Evolutionary conservation across 768 basidiomycete species (phyloP).

Genomic region (Lactarius indigo): DNA sequence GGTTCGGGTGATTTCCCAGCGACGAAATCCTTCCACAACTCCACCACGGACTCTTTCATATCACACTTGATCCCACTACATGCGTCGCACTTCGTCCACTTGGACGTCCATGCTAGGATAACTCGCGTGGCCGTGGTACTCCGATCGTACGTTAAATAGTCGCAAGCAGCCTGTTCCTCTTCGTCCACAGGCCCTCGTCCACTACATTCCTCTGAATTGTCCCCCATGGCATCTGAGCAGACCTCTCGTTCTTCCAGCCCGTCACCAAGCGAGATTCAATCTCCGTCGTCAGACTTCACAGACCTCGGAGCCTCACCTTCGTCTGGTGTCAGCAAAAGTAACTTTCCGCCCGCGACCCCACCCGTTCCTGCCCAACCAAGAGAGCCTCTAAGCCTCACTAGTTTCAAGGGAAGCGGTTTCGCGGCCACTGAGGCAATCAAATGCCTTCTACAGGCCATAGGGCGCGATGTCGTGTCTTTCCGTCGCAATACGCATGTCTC

Average conservation of each 20-base stretch:
- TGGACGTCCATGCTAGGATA: neutral
- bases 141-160: slow-evolving; percentile 8
- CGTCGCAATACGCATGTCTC: slow-evolving; percentile 26
- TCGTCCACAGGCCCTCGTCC: neutral
- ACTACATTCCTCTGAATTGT: neutral
- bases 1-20: neutral
- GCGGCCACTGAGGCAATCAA: slow-evolving; percentile 25
- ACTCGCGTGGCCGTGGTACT: neutral
- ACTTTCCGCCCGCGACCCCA: neutral
- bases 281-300: neutral
- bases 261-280: neutral
- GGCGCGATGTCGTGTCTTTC: slow-evolving; percentile 20
- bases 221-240: neutral
- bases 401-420: neutral
- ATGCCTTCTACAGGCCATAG: slow-evolving; percentile 20
- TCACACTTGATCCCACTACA: neutral
- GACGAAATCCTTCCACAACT: neutral
- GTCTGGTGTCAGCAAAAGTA: neutral
- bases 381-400: slow-evolving; percentile 1
- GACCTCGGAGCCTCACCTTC: neutral
- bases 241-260: neutral
- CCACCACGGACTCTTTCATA: neutral
- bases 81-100: slow-evolving; percentile 7
- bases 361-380: neutral
- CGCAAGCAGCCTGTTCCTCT: neutral